Evolutionary conservation across 2,329 filamentous ascomycete genomes (phyloP).

Genomic region (Lasiodiplodia citricola): DNA sequence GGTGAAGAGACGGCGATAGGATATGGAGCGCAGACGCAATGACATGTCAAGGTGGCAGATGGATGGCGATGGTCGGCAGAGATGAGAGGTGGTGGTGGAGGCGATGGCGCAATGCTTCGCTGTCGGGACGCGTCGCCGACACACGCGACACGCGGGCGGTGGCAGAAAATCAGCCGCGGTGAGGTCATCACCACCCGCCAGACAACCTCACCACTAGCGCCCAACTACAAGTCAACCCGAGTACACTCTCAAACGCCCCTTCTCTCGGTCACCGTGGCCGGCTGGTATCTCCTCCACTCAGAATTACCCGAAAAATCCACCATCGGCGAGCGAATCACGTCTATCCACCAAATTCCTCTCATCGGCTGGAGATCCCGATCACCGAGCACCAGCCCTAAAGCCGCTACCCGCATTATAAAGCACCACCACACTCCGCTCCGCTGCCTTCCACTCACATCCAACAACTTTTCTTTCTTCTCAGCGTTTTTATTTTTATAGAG

Average conservation of each 20-base stretch:
- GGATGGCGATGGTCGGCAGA: background rate
- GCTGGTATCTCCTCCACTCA: too few relatives aligned
- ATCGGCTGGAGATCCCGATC: conserved; percentile 27
- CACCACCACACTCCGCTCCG: background rate
- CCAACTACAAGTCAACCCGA: background rate
- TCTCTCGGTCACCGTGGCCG: background rate
- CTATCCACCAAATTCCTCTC: background rate
- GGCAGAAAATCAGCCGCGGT: conserved; percentile 1
- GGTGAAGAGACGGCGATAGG: background rate
- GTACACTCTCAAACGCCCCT: background rate
- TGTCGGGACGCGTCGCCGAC: conserved; percentile 6
- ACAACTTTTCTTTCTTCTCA: background rate
- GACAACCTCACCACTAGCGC: background rate
- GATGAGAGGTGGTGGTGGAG: background rate
- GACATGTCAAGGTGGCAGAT: background rate
- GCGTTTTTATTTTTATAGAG: background rate
- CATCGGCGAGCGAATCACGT: background rate
- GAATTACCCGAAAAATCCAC: background rate
- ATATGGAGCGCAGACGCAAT: background rate
- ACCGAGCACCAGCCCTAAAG: conserved; percentile 7
- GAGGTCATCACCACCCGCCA: background rate
- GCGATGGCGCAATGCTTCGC: background rate
- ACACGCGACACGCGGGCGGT: background rate
- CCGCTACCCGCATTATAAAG: conserved; percentile 9
- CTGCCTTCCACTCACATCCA: background rate